phyloP scores from a whole-genome alignment of 78 protist species.

The Isochrysis galbana region DNA sequence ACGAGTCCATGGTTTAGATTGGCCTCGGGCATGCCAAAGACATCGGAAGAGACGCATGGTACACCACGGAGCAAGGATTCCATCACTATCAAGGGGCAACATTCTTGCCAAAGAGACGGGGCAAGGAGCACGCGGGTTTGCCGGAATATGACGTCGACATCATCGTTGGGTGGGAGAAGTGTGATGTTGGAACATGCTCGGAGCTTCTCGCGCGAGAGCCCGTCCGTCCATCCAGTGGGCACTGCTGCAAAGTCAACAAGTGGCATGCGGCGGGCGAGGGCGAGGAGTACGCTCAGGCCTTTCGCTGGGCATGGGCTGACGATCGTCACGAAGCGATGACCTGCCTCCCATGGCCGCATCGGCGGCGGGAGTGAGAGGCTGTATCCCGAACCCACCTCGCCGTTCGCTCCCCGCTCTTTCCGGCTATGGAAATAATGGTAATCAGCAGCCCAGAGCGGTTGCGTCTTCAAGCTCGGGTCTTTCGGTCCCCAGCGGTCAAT shows the following conservation, averaged over 20 bases:
- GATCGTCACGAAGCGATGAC: not conserved
- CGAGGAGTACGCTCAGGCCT: not conserved
- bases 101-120: conserved; percentile 21
- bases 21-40: not conserved
- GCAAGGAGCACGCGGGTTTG: not conserved
- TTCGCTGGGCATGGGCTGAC: not conserved
- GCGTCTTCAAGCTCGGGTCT: not conserved
- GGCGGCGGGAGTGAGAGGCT: not conserved
- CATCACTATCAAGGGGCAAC: conserved; percentile 13
- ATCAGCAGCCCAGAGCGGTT: not conserved
- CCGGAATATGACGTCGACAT: not conserved
- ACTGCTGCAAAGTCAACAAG: not conserved
- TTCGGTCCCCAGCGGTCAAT: not conserved
- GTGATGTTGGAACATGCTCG: not conserved
- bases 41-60: not conserved
- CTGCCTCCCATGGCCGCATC: conserved; percentile 7
- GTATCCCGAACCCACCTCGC: too few relatives aligned
- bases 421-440: not conserved
- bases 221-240: not conserved
- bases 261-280: not conserved
- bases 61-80: not conserved
- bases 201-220: not conserved
- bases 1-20: not conserved
- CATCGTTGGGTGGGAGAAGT: not conserved
- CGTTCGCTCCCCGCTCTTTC: not conserved